Evolutionary conservation across 2,329 filamentous ascomycete species (phyloP), one percentile per base, ranked within the genome.

Genomic region (Diaporthe ilicicola): DNA sequence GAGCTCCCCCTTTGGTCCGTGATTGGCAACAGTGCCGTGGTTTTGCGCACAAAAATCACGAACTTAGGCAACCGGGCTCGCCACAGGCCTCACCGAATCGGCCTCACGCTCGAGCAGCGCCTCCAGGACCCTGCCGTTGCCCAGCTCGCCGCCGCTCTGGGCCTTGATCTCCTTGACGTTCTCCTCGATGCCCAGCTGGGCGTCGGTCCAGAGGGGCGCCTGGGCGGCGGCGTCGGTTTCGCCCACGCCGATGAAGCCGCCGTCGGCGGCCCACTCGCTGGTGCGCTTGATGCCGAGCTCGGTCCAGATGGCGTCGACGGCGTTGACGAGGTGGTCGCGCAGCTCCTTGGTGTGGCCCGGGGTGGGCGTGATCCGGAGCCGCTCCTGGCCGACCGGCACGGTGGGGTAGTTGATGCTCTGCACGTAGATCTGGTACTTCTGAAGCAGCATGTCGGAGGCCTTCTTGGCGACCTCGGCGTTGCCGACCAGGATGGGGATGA

Each of bases 331-430:
- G 77, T 97, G 90, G 75, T 97, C 92, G 73, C 94, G 94, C 83
- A 93, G 94, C 76, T 93, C 90, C 82, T 92, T 92, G 69, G 89
- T 90, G 81, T 99, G 96, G 53, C 96, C 96, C 0, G 96, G 96
- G 1, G 96, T 99, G 0, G 96, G 96, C 1, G 96, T 99, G 81
- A 99, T 94, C 75, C 96, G 93, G 70, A 99, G 91, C 71, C 96
- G 92, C 83, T 99, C 96, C 85, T 99, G 95, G n/a, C 96, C 96
- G 8, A 97, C 94, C 2, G 96, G 96, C 3, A 99, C 96, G 65
- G 96, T 99, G 2, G 96, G 96, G 83, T 98, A 98, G 85, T 99
- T 99, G 88, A 99, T 98, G 69, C 94, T 94, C 84, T 99, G 96
- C 32, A 99, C 96, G 80, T 99, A 99, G 79, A 99, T 98, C 73